Conservation (phyloP, 2,329 filamentous ascomycete species). For the Bimuria novae-zelandiae region DNA sequence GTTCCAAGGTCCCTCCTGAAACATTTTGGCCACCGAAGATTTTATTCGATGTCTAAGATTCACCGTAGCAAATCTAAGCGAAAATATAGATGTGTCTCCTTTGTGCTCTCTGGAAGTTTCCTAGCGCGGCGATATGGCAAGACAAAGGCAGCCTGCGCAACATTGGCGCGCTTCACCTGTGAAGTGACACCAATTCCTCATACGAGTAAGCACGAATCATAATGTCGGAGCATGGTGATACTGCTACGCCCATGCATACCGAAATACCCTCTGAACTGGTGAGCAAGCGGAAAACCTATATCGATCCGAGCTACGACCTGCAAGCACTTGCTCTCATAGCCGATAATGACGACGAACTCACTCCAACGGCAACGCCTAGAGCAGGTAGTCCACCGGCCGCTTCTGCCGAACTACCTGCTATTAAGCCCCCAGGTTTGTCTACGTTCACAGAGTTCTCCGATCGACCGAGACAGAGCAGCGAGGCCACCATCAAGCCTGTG, state of each 20-base stretch:
- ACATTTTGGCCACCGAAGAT: no score
- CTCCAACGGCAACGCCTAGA: not conserved
- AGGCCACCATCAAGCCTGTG: not conserved
- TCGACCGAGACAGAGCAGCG: slow-evolving; percentile 11
- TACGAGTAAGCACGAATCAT: not conserved
- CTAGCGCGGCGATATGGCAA: not conserved
- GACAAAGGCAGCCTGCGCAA: slow-evolving; percentile 1
- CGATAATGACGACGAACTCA: slow-evolving; percentile 10
- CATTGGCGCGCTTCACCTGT: not conserved
- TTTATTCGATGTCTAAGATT: no score
- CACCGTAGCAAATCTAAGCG: no score
- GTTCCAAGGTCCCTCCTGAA: no score
- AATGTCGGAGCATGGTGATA: slow-evolving; percentile 13
- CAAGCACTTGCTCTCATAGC: slow-evolving; percentile 18
- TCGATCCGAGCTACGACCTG: slow-evolving; percentile 14
- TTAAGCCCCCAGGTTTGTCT: slow-evolving; percentile 1
- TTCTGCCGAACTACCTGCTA: no score
- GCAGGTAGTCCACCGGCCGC: slow-evolving; percentile 2
- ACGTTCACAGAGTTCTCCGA: slow-evolving; percentile 2
- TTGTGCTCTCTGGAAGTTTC: no score
- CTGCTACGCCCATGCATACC: slow-evolving; percentile 4
- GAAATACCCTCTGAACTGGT: not conserved
- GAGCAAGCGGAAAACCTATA: not conserved
- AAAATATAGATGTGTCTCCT: no score
- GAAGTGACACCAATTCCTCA: not conserved